Percentiles rank a stretch among this genome's conserved stretches.
Evolutionary conservation across 768 basidiomycete species (phyloP).

Genomic region (Boletus vermiculosoides): DNA sequence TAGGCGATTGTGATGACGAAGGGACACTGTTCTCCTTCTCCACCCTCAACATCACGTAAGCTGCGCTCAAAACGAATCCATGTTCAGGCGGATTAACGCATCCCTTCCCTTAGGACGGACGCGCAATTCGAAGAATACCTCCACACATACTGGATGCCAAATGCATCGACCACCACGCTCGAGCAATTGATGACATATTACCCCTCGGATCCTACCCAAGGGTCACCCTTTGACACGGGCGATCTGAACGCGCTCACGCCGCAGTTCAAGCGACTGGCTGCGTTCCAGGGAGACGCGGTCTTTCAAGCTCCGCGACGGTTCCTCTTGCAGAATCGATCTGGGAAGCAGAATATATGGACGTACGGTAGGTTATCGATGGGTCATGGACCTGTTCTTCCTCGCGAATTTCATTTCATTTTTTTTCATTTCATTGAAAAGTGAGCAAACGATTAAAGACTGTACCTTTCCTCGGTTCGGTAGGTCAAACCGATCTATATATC

Average conservation of each 20-base stretch:
- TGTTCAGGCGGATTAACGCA: background rate
- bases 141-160: conserved; percentile 29
- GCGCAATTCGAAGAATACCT: conserved; percentile 34
- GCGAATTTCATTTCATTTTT: background rate
- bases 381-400: background rate
- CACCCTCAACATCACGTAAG: conserved; percentile 49
- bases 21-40: conserved; percentile 46
- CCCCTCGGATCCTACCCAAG: conserved; percentile 39
- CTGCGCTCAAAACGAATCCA: background rate
- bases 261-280: conserved; percentile 51
- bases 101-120: conserved; percentile 16
- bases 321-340: conserved; percentile 40
- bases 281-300: conserved; percentile 48
- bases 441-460: conserved; percentile 45
- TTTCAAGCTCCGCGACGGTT: conserved; percentile 52
- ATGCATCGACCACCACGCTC: conserved; percentile 22
- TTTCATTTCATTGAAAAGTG: conserved; percentile 23
- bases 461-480: conserved; percentile 45
- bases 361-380: conserved; percentile 9
- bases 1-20: conserved; percentile 43
- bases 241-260: conserved; percentile 42
- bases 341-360: conserved; percentile 42
- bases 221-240: conserved; percentile 55
- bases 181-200: conserved; percentile 34
- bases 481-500: conserved; percentile 2